phyloP scores from a whole-genome alignment of 1,284 basidiomycete genomes.

The Apiotrichum gamsii region DNA sequence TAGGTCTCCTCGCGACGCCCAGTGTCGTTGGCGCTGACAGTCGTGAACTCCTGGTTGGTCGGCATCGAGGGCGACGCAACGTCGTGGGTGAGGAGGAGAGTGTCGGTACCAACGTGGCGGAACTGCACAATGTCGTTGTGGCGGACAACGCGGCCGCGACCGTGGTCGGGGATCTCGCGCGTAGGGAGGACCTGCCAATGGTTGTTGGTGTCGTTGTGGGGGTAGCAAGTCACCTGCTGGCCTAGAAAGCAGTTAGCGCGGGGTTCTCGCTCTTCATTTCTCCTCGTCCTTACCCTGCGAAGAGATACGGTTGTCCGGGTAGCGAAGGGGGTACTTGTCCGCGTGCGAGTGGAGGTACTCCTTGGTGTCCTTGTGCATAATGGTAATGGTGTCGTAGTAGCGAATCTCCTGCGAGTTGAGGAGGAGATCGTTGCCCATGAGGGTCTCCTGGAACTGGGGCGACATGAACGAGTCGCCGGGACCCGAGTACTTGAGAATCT shows the following conservation, averaged over 20 bases:
- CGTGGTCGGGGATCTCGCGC: constrained; percentile 79
- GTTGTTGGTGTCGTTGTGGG: constrained; percentile 68
- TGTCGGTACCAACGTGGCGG: constrained; percentile 78
- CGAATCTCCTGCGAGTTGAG: constrained; percentile 86
- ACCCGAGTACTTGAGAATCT: constrained; percentile 81
- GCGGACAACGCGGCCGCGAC: constrained; percentile 78
- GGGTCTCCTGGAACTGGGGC: constrained; percentile 93
- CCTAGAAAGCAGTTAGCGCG: too few species aligned
- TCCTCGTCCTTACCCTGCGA: too few species aligned
- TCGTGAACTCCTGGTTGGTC: constrained; percentile 98
- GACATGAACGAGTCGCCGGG: constrained; percentile 97
- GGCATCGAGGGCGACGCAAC: constrained; percentile 95
- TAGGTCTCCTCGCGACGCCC: constrained; percentile 76
- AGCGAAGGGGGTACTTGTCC: constrained; percentile 84
- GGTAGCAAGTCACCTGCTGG: constrained; percentile 98
- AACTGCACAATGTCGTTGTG: constrained; percentile 86
- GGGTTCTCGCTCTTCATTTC: too few species aligned
- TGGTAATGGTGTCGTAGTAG: constrained; percentile 81
- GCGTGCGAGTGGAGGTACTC: constrained; percentile 88
- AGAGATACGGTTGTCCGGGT: constrained; percentile 93
- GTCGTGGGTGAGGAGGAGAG: constrained; percentile 85
- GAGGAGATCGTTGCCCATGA: constrained; percentile 84
- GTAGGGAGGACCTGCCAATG: constrained; percentile 93
- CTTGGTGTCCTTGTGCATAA: constrained; percentile 89
- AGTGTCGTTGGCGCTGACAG: constrained; percentile 62